Base-by-base conservation (phyloP, 495 filamentous ascomycete species). In the Penicillium antarcticum region DNA sequence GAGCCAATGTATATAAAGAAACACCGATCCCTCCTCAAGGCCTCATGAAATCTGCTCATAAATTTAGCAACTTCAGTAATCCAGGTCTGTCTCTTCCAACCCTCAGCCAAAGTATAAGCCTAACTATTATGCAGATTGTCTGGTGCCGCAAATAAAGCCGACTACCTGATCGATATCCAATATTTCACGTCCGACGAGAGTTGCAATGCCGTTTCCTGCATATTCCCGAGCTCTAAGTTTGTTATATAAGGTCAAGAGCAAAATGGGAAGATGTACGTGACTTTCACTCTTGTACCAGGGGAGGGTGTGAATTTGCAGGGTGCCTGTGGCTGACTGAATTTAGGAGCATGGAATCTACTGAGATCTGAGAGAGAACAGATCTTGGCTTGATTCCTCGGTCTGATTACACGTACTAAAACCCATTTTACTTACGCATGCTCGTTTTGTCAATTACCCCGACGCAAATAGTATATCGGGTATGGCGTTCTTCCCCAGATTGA, bases 81-180 rank as follows among this genome's bases (percentile, higher is more conserved):
- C 37, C 17, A 19, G 35, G n/a, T 48, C 45, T 48, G 23, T 39
- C 35, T 39, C 45, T 48, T 48, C 35, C 29, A 16, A n/a, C 23
- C 45, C 45, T 39, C 9, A 39, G n/a, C 34, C 8, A 48, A n/a
- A 48, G 45, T 16, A 39, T 38, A 48, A 39, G 45, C 24, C 35
- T 48, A 39, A 48, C 45, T 39, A 39, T 39, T 48, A 48, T 48
- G 21, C 35, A 39, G 45, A 48, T 39, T 48, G 2, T 48, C 23
- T 32, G 35, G 38, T 39, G 35, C 24, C 12, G 4, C 35, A 48
- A 48, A 48, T 21, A 26, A 48, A 48, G 38, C 35, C 23, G 45
- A 48, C 21, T 31, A 39, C 35, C 34, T 39, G 24, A 4, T 48
- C 35, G 45, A 48, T 48, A 39, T 48, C 10, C 24, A 39, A 48